These are phyloP conservation scores for Leptographium lundbergii DNA, from an alignment of 2,329 filamentous ascomycete genomes.

Conservation along the genomic window DNA sequence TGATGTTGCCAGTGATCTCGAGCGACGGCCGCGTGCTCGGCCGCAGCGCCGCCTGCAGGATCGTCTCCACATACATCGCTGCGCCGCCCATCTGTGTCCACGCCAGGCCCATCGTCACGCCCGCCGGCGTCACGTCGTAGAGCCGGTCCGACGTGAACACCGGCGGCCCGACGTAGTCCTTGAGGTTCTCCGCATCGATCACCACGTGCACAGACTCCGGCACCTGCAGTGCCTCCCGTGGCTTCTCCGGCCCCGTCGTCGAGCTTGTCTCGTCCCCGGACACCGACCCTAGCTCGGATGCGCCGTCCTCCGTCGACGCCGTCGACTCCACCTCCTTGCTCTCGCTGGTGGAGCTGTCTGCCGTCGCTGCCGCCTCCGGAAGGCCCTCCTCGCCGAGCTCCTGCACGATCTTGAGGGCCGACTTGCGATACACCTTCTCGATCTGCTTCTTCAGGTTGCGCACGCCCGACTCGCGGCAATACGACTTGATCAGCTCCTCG, in stretches of 20 bases:
- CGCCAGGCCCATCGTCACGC: slow-evolving; percentile 93
- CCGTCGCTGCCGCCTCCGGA: slow-evolving; percentile 46
- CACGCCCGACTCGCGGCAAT: slow-evolving; percentile 93
- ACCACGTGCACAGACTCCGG: slow-evolving; percentile 76
- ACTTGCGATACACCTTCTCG: slow-evolving; percentile 96
- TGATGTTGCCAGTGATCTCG: slow-evolving; percentile 88
- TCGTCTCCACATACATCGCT: slow-evolving; percentile 93
- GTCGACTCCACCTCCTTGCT: neutral
- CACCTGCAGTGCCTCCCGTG: slow-evolving; percentile 66
- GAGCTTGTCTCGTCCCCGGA: slow-evolving; percentile 1
- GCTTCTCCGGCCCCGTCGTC: slow-evolving; percentile 22
- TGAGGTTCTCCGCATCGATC: slow-evolving; percentile 81
- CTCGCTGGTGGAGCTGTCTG: neutral
- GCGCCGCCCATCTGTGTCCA: slow-evolving; percentile 97
- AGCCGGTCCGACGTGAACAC: slow-evolving; percentile 92
- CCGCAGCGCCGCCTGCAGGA: slow-evolving; percentile 71
- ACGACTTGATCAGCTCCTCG: slow-evolving; percentile 94
- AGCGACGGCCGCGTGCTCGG: slow-evolving; percentile 63
- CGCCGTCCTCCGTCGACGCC: slow-evolving; percentile 10
- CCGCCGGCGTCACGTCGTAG: slow-evolving; percentile 85
- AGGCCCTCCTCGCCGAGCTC: slow-evolving; percentile 79
- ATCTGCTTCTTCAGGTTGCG: slow-evolving; percentile 99
- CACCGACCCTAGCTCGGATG: slow-evolving; percentile 3
- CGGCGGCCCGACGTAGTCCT: slow-evolving; percentile 92
- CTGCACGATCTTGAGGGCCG: slow-evolving; percentile 91